A percentile compares a stretch with the other conserved stretches of the same genome.
These are phyloP conservation scores for Pleurotus cornucopiae DNA, from an alignment of 768 basidiomycete genomes.

Conservation along the genomic window DNA sequence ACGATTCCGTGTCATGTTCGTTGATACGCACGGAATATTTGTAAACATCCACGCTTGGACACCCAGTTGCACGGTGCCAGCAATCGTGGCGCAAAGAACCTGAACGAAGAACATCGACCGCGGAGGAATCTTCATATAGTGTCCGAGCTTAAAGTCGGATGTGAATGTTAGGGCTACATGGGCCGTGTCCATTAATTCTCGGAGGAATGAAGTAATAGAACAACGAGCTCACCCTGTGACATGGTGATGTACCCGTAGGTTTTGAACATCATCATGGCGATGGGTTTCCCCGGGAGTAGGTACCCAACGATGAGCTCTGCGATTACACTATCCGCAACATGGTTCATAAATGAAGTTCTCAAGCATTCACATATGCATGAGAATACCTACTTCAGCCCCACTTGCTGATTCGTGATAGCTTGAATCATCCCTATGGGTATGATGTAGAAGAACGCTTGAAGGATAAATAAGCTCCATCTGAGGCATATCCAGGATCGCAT, in stretches of 20 bases:
- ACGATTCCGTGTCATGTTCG: too few relatives aligned
- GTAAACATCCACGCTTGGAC: slow-evolving; percentile 79
- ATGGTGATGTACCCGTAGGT: slow-evolving; percentile 74
- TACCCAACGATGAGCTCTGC: slow-evolving; percentile 82
- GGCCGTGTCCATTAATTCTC: background rate
- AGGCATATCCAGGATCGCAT: background rate
- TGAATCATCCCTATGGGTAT: slow-evolving; percentile 78
- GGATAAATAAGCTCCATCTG: background rate
- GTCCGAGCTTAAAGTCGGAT: slow-evolving; percentile 76
- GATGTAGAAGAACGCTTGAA: slow-evolving; percentile 53
- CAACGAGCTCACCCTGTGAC: slow-evolving; percentile 35
- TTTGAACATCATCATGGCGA: slow-evolving; percentile 88
- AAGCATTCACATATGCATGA: slow-evolving; percentile 12
- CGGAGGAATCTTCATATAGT: slow-evolving; percentile 76
- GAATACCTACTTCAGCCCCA: slow-evolving; percentile 32
- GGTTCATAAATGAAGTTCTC: too few relatives aligned
- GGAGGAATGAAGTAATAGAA: background rate
- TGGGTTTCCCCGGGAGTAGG: slow-evolving; percentile 67
- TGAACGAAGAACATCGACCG: slow-evolving; percentile 71
- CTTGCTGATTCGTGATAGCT: slow-evolving; percentile 57
- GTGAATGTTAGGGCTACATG: slow-evolving; percentile 57
- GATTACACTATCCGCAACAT: slow-evolving; percentile 45
- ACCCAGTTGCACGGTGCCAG: slow-evolving; percentile 69
- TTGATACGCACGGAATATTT: slow-evolving; percentile 38
- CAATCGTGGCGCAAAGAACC: slow-evolving; percentile 60